Conservation (phyloP, 202 grass and related monocot genomes). For the Sporobolus alterniflorus region DNA sequence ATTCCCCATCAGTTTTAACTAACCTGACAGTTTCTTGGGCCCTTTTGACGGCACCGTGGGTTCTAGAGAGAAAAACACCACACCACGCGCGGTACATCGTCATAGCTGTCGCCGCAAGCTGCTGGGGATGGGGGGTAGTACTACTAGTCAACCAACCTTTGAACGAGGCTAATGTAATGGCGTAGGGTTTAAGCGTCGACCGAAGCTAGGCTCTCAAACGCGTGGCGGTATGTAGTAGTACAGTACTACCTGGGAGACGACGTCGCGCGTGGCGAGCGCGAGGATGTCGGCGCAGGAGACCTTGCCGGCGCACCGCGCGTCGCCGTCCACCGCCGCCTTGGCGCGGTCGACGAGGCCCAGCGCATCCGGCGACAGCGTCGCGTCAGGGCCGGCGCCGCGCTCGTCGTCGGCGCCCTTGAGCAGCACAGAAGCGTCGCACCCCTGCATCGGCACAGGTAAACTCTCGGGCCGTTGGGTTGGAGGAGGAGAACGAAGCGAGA, state of each 20-base stretch:
- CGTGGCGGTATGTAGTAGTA: not conserved
- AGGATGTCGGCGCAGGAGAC: constrained; percentile 94
- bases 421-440: constrained; percentile 50
- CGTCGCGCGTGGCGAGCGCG: constrained; percentile 76
- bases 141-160: too few relatives aligned
- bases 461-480: too few relatives aligned
- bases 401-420: constrained; percentile 54
- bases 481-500: too few relatives aligned
- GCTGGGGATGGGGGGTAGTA: too few relatives aligned
- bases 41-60: too few relatives aligned
- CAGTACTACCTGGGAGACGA: constrained; percentile 72
- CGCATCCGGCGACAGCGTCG: constrained; percentile 66
- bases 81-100: too few relatives aligned
- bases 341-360: constrained; percentile 61
- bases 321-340: constrained; percentile 80
- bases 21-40: too few relatives aligned
- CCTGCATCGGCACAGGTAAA: too few relatives aligned
- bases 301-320: constrained; percentile 55
- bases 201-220: not conserved
- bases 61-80: too few relatives aligned
- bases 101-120: too few relatives aligned
- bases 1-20: too few relatives aligned
- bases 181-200: not conserved
- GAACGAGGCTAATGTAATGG: too few relatives aligned
- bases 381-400: constrained; percentile 60